Base-by-base conservation (phyloP, 257 asterid genomes). In the Jasminum sambac region DNA sequence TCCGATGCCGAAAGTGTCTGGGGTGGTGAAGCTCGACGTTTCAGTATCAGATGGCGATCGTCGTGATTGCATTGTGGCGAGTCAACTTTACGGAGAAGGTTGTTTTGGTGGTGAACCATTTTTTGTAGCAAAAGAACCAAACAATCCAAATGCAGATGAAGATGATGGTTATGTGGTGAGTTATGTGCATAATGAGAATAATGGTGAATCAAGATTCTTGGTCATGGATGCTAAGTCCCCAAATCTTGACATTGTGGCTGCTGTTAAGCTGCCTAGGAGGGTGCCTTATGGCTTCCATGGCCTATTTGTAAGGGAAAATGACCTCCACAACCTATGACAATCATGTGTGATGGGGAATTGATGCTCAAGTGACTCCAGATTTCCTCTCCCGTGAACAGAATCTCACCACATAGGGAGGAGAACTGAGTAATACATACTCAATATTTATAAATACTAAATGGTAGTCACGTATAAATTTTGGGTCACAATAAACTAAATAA, bases 201-300 rank as follows among this genome's bases (percentile, higher is more conserved):
- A 42, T 8, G 83, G 85, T 57, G 88, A 80, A 11, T 83, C 88
- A 2, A 75, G n/a, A 0, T 80, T 80, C 36, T 62, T 80, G 44
- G 85, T 83, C 14, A 83, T 83, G 88, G 88, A 83, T 68, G 83
- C 88, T 4, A 75, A 68, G 63, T 80, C 88, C 36, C 88, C 85
- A 7, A 70, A 55, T 40, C 87, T 83, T 67, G 81, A 83, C 24
- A 80, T 60, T 52, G 78, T 83, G 52, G 85, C 85, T 25, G 76
- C 76, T 46, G 85, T 83, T 8, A 75, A 70, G 42, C 52, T 83
- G 72, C 87, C 85, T 9, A 66, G 23, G 14, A 74, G 87, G 58
- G 83, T 83, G 13, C 87, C 87, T 23, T 77, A 80, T 67, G 87
- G 87, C 25, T 83, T 83, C 46, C 85, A 83, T 19, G 87, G 85